These are phyloP conservation scores for Eucalyptus pumila DNA, from an alignment of 345 rosid genomes.

Conservation along the genomic window DNA sequence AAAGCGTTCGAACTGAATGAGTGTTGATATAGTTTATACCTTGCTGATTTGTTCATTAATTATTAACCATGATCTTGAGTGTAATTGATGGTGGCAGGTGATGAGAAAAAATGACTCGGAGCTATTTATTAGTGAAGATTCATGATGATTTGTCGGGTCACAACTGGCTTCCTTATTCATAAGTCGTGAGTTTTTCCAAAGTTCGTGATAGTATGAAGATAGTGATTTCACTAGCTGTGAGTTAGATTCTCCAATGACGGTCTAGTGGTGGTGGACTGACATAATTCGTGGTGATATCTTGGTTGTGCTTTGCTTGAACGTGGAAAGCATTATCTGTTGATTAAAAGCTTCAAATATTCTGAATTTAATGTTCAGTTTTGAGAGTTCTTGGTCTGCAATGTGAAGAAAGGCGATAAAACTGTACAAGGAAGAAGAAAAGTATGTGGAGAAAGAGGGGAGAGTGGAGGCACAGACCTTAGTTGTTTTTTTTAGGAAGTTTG, in stretches of 20 bases:
- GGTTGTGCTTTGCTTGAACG: not conserved
- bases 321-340: too few species aligned
- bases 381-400: not conserved
- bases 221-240: not conserved
- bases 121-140: not conserved
- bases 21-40: not conserved
- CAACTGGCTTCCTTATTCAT: not conserved
- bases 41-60: not conserved
- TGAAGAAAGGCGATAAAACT: too few species aligned
- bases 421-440: too few species aligned
- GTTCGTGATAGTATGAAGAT: not conserved
- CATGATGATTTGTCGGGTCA: not conserved
- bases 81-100: not conserved
- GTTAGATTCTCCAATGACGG: not conserved
- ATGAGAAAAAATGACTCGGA: not conserved
- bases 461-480: too few species aligned
- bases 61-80: not conserved
- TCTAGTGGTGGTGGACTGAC: not conserved
- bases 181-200: not conserved
- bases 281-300: too few species aligned
- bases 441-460: too few species aligned
- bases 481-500: not conserved
- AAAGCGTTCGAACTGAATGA: not conserved
- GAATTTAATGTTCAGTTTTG: not conserved
- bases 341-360: too few species aligned